phyloP scores from a whole-genome alignment of 1,284 basidiomycete genomes.

The Pseudozyma pruni region DNA sequence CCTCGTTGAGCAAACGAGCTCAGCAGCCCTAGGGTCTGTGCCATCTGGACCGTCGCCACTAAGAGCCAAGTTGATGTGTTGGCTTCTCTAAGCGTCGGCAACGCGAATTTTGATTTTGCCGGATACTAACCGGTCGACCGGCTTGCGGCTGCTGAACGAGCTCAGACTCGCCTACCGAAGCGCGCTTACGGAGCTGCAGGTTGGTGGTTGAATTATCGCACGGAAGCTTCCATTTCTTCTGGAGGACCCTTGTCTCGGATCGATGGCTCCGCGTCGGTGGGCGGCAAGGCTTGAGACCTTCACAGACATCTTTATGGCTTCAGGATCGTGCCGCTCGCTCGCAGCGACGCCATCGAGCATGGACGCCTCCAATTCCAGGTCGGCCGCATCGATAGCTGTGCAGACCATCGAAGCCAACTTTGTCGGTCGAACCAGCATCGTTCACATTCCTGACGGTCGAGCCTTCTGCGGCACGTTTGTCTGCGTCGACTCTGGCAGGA shows the following conservation, averaged over 20 bases:
- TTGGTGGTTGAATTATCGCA: too few species aligned
- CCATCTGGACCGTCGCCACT: too few species aligned
- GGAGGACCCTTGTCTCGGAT: conserved; percentile 2
- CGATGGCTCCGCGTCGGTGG: too few species aligned
- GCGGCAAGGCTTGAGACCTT: too few species aligned
- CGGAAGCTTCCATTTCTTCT: neutral
- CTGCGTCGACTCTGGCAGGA: conserved; percentile 51
- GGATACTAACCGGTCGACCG: neutral
- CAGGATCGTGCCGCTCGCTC: too few species aligned
- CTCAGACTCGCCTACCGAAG: too few species aligned
- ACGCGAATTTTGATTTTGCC: neutral
- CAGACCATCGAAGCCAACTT: conserved; percentile 29
- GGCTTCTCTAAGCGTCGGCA: neutral
- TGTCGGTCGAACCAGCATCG: conserved; percentile 39
- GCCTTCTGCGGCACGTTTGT: conserved; percentile 55
- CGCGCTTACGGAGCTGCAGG: too few species aligned
- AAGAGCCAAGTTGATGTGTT: too few species aligned
- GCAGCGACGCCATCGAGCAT: neutral
- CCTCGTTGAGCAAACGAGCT: neutral
- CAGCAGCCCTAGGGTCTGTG: too few species aligned
- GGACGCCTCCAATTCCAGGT: conserved; percentile 1
- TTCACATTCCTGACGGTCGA: conserved; percentile 57
- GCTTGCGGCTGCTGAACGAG: too few species aligned
- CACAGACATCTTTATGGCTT: too few species aligned
- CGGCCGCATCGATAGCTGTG: conserved; percentile 1